phyloP scores from a whole-genome alignment of 208 protist species.

The Phytomonas sp. region DNA sequence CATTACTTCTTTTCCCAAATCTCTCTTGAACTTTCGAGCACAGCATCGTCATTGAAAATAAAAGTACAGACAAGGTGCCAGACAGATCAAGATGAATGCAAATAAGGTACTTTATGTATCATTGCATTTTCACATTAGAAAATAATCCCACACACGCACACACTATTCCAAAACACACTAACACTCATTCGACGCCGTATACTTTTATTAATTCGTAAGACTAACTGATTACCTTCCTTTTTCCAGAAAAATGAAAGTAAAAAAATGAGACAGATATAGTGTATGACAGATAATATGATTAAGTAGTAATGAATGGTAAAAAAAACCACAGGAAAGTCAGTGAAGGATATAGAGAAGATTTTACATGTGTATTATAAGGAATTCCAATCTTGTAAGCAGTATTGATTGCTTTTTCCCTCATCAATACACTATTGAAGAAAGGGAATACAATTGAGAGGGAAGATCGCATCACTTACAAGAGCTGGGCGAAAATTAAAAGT shows the following conservation, averaged over 20 bases:
- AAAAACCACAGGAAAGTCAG: slow-evolving; percentile 10
- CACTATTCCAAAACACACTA: neutral
- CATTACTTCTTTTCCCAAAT: neutral
- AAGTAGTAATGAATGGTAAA: slow-evolving; percentile 6
- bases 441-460: neutral
- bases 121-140: neutral
- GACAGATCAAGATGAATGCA: neutral
- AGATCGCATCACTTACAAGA: neutral
- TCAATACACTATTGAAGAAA: neutral
- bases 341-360: neutral
- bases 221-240: slow-evolving; percentile 2
- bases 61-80: slow-evolving; percentile 12
- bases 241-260: slow-evolving; percentile 1
- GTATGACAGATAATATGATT: slow-evolving; percentile 7
- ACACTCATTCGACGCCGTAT: neutral
- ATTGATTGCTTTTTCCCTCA: neutral
- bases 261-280: neutral
- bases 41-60: slow-evolving; percentile 10
- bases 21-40: neutral
- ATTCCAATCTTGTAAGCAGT: neutral
- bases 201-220: neutral
- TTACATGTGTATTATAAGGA: neutral
- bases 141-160: neutral
- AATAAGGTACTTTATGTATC: neutral
- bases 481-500: neutral